Evolutionary conservation across 2,329 filamentous ascomycete species (phyloP), one percentile per base, ranked within the genome.

Genomic region (Phaeosphaeria sp.): DNA sequence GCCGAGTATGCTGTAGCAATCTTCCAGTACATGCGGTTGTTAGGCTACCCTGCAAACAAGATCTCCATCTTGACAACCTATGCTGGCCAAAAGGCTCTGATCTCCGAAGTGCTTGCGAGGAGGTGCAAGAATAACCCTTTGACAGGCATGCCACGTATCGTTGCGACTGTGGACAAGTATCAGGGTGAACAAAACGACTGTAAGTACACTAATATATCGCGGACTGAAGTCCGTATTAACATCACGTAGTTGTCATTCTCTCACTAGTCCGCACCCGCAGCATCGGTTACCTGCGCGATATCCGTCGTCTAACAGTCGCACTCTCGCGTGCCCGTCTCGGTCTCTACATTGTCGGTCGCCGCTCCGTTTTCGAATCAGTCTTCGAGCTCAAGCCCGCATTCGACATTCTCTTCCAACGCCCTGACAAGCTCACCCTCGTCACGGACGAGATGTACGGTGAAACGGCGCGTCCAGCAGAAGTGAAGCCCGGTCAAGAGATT

Each of bases 111-210:
- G 3, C 80, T 99, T 51, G 82, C 81, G 15, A 91, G 96, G 73
- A 86, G 95, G 57, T 99, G 95, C 77, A 89, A 88, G 39, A 90
- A 87, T 68, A 96, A 93, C 68, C 81, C 88, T 2, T 81, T 98
- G 20, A 99, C 99, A 78, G 93, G 94, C 8, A 81, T 97, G 77
- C 95, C 95, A 18, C 91, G 89, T 77, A 89, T 91, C 52, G 92
- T 99, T 25, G 93, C 92, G 3, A 99, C 96, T 5, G 94, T 99
- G 62, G 95, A 99, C 81, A 97, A 97, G 77, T 99, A 98, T 73
- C 95, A 99, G 81, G 96, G 95, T 75, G 95, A 99, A 82, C 95
- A 99, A 79, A 99, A 99, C 78, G 95, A 99, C 73, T 98, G 92
- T 95, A 84, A 84, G 91, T 87, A 20, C n/a, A n/a, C n/a, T n/a